phyloP scores from a whole-genome alignment of 805 yeast genomes.

The Torulaspora franciscae region DNA sequence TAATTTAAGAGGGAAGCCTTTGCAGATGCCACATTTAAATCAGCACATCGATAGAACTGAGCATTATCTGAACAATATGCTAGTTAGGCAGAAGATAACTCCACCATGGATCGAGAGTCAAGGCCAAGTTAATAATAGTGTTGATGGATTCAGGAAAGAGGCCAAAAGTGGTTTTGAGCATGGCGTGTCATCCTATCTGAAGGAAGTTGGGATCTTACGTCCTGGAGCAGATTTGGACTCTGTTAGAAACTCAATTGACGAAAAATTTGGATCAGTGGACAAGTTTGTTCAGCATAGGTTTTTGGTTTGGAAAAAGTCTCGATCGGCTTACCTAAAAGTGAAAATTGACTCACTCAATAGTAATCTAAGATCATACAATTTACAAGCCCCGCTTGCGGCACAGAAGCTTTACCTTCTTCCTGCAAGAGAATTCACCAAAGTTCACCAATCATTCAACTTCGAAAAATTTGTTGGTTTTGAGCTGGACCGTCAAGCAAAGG shows the following conservation, averaged over 20 bases:
- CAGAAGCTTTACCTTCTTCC: constrained; percentile 48
- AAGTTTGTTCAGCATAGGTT: constrained; percentile 18
- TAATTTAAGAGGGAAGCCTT: constrained; percentile 54
- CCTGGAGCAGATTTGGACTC: constrained; percentile 7
- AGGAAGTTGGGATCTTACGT: neutral
- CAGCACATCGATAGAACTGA: constrained; percentile 65
- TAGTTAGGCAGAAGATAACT: constrained; percentile 67
- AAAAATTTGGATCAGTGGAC: constrained; percentile 17
- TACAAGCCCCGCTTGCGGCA: constrained; percentile 59
- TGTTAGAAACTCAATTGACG: constrained; percentile 13
- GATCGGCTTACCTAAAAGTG: constrained; percentile 32
- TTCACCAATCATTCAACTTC: constrained; percentile 36
- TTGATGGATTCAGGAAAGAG: constrained; percentile 44
- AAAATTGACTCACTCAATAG: constrained; percentile 43
- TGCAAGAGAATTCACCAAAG: constrained; percentile 42
- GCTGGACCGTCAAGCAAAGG: neutral
- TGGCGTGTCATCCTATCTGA: constrained; percentile 15
- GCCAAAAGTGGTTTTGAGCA: constrained; percentile 41
- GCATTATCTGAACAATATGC: constrained; percentile 71
- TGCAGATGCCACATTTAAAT: constrained; percentile 41
- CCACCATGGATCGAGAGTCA: constrained; percentile 93
- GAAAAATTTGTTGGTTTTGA: constrained; percentile 11
- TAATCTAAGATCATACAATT: constrained; percentile 51
- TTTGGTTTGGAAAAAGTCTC: constrained; percentile 38
- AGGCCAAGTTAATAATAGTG: constrained; percentile 46